Percentiles rank a stretch among this genome's conserved stretches.
phyloP scores from a whole-genome alignment of 2,329 filamentous ascomycete species.

The Ophiostoma pallidulum region DNA sequence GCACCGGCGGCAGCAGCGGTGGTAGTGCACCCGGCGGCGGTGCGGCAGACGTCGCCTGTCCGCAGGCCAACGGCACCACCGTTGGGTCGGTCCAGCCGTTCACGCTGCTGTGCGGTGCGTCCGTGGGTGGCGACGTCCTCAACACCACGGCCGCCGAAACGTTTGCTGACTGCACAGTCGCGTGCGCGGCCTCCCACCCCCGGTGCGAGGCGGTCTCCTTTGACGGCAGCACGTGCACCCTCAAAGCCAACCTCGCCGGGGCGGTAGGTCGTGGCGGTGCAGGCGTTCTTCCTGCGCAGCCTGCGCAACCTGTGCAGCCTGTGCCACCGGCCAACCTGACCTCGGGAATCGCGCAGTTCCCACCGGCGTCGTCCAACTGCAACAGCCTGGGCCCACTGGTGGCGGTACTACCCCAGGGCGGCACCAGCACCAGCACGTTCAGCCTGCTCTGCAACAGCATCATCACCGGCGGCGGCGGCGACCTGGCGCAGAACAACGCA shows the following conservation, averaged over 20 bases:
- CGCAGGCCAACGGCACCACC: slow-evolving; percentile 21
- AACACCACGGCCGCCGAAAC: slow-evolving; percentile 16
- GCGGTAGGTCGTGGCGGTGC: too few species aligned
- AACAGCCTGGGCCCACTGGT: slow-evolving; percentile 16
- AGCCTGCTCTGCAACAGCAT: slow-evolving; percentile 22
- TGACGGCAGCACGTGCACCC: slow-evolving; percentile 21
- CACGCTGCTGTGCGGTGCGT: slow-evolving; percentile 21
- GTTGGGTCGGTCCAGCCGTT: slow-evolving; percentile 21
- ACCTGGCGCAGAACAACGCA: slow-evolving; percentile 22
- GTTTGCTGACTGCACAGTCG: slow-evolving; percentile 21
- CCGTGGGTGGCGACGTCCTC: slow-evolving; percentile 18
- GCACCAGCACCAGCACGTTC: too few species aligned
- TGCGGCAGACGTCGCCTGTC: slow-evolving; percentile 15
- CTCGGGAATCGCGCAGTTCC: slow-evolving; percentile 21
- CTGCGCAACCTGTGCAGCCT: too few species aligned
- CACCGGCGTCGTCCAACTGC: slow-evolving; percentile 22
- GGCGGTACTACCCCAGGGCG: too few species aligned
- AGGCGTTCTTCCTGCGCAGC: too few species aligned
- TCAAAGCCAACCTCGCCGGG: slow-evolving; percentile 18
- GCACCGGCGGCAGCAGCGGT: neutral
- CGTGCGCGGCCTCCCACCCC: slow-evolving; percentile 24
- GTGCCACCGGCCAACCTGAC: slow-evolving; percentile 16
- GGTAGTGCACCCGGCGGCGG: too few species aligned
- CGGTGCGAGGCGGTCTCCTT: slow-evolving; percentile 22
- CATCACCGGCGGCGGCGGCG: slow-evolving; percentile 21